Evolutionary conservation across 23 red algal genomes (phyloP).

Genomic region (Gracilaria gracilis): DNA sequence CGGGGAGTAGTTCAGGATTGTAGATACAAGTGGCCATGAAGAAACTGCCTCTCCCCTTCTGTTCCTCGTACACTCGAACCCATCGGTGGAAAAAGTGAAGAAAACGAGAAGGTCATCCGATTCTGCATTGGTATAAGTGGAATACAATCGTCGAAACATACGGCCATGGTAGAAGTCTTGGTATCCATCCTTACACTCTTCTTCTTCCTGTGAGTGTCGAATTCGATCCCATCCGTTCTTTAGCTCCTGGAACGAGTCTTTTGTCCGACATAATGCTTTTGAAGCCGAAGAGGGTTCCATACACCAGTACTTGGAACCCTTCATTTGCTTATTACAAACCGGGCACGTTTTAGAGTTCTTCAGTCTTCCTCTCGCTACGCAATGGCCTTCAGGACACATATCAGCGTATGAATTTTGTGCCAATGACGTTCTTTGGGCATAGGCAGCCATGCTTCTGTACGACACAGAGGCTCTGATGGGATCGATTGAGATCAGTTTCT

Average conservation of each 20-base stretch:
- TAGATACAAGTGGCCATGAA: conserved; percentile 6
- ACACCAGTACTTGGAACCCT: neutral
- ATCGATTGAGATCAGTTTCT: neutral
- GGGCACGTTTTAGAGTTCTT: neutral
- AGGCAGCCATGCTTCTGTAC: neutral
- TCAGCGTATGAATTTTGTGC: neutral
- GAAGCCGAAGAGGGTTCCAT: neutral
- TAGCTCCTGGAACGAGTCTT: neutral
- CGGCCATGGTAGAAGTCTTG: conserved; percentile 21
- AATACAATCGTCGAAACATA: neutral
- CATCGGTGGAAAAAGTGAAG: conserved; percentile 22
- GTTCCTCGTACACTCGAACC: conserved; percentile 12
- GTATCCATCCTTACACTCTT: neutral
- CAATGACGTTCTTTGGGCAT: neutral
- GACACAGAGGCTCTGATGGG: neutral
- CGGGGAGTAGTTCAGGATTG: neutral
- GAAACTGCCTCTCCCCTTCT: neutral
- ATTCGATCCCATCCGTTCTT: neutral
- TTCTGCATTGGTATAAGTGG: neutral
- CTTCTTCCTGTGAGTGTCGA: neutral
- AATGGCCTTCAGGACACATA: neutral
- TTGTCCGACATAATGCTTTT: neutral
- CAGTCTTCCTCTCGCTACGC: neutral
- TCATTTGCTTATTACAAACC: neutral
- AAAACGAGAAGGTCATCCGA: neutral